phyloP scores from a whole-genome alignment of 2,329 filamentous ascomycete genomes.

The Cryphonectria carpinicola region DNA sequence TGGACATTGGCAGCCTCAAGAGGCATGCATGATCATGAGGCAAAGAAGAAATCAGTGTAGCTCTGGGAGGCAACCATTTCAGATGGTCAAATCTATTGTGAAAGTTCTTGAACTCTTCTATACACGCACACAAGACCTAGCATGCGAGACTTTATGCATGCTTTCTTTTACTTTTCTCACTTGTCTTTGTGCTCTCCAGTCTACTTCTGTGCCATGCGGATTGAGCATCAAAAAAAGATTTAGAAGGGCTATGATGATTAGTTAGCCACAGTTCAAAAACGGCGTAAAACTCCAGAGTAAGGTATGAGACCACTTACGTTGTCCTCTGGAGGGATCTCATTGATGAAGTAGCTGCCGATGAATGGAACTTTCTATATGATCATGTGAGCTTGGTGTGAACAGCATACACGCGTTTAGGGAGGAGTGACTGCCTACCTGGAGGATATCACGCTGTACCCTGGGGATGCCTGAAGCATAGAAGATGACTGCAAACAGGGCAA shows the following conservation, averaged over 20 bases:
- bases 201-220: background rate
- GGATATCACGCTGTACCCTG: conserved; percentile 61
- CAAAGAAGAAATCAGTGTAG: background rate
- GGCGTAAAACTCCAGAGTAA: background rate
- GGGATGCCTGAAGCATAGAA: conserved; percentile 67
- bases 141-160: conserved; percentile 33
- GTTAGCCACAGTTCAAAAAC: background rate
- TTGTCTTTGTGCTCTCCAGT: background rate
- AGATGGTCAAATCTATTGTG: conserved; percentile 21
- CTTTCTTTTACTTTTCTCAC: background rate
- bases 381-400: conserved; percentile 32
- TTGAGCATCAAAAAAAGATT: background rate
- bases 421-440: conserved; percentile 49
- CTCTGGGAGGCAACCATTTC: background rate
- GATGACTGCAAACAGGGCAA: conserved; percentile 60
- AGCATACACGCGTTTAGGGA: background rate
- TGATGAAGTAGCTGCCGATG: conserved; percentile 54
- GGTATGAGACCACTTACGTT: conserved; percentile 53
- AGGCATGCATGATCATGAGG: background rate
- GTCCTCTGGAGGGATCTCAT: conserved; percentile 62
- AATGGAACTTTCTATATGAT: conserved; percentile 57
- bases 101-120: conserved; percentile 18
- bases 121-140: conserved; percentile 7
- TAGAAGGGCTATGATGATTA: conserved; percentile 8
- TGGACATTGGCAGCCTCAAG: background rate